Percentiles rank a stretch among this genome's conserved stretches.
These are phyloP conservation scores for Cunninghamia lanceolata DNA, from an alignment of 75 land plant species.

Conservation along the genomic window DNA sequence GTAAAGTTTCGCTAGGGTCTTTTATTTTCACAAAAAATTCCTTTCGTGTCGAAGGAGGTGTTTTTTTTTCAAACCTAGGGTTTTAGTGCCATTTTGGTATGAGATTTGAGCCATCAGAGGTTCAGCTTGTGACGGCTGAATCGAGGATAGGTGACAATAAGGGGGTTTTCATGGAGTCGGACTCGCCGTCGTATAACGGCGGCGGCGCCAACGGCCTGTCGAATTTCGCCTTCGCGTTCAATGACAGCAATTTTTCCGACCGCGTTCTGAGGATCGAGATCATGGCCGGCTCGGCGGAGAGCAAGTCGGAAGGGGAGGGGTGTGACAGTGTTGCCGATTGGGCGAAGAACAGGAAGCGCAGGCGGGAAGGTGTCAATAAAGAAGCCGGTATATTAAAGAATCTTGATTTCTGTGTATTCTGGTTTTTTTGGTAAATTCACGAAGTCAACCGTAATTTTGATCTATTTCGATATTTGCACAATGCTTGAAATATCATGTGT, in stretches of 20 bases:
- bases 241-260: constrained; percentile 95
- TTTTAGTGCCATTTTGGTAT: background rate
- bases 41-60: background rate
- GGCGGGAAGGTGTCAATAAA: constrained; percentile 71
- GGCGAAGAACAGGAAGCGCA: constrained; percentile 78
- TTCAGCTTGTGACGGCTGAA: constrained; percentile 10
- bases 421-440: background rate
- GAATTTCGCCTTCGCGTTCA: constrained; percentile 89
- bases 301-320: constrained; percentile 43
- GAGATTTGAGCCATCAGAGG: constrained; percentile 3
- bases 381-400: constrained; percentile 40
- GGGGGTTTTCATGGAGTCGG: constrained; percentile 3
- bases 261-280: constrained; percentile 82
- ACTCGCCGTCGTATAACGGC: background rate
- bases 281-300: constrained; percentile 47
- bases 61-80: background rate
- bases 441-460: background rate
- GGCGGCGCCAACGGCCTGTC: constrained; percentile 31
- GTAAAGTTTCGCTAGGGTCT: background rate
- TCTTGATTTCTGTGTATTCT: background rate
- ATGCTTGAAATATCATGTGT: background rate
- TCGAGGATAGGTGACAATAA: background rate
- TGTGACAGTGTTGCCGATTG: constrained; percentile 55
- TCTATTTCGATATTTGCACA: background rate
- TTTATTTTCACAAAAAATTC: background rate